Percentiles rank a stretch among this genome's conserved stretches.
These are phyloP conservation scores for Citeromyces hawaiiensis DNA, from an alignment of 1,139 yeast genomes.

Conservation along the genomic window DNA sequence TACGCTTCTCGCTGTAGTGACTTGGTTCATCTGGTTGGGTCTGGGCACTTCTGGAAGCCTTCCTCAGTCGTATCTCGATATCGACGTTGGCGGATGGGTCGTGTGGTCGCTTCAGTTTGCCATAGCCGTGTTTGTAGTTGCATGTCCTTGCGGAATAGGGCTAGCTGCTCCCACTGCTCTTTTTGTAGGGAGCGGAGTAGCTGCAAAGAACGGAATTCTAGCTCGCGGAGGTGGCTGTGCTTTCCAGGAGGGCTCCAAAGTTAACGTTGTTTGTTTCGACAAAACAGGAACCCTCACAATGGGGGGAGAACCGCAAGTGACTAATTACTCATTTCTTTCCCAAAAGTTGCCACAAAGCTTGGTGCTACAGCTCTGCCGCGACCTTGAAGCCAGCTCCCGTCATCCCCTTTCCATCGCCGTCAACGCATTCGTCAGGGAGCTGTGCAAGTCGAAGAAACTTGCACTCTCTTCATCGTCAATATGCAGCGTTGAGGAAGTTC, in stretches of 20 bases:
- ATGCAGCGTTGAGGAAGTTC: constrained; percentile 34
- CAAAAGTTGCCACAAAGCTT: constrained; percentile 13
- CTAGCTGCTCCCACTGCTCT: constrained; percentile 94
- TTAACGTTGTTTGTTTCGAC: constrained; percentile 60
- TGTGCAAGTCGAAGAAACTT: constrained; percentile 9
- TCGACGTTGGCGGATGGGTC: constrained; percentile 62
- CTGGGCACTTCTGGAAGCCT: constrained; percentile 41
- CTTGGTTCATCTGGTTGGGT: constrained; percentile 59
- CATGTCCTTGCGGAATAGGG: constrained; percentile 93
- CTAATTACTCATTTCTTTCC: constrained; percentile 25
- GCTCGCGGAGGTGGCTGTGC: constrained; percentile 79
- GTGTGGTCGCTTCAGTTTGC: constrained; percentile 72
- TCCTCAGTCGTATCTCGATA: constrained; percentile 43
- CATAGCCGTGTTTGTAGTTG: constrained; percentile 77
- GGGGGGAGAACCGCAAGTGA: constrained; percentile 45
- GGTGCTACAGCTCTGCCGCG: constrained; percentile 37
- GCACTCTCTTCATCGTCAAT: constrained; percentile 24
- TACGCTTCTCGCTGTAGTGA: constrained; percentile 40
- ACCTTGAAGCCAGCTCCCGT: constrained; percentile 49
- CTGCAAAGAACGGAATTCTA: constrained; percentile 70
- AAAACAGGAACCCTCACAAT: constrained; percentile 68
- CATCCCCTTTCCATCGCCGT: constrained; percentile 63
- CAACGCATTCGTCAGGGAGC: constrained; percentile 24
- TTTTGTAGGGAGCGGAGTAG: constrained; percentile 93
- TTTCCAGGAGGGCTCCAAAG: constrained; percentile 59